Evolutionary conservation across 2,329 filamentous ascomycete genomes (phyloP), one percentile per base, ranked within the genome.

Genomic region (Claviceps sorghi): DNA sequence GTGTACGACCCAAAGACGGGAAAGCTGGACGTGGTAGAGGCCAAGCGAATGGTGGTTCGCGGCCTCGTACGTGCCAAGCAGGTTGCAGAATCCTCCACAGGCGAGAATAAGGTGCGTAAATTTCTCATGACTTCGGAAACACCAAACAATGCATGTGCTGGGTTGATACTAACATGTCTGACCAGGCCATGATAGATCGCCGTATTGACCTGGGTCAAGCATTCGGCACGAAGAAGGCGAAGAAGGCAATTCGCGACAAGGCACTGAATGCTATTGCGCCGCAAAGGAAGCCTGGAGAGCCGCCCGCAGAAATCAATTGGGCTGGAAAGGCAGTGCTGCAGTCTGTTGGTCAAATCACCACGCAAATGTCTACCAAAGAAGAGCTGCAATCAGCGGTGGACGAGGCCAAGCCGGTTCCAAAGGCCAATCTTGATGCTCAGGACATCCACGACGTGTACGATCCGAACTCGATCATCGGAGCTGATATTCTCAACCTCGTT

Each of bases 191-290:
- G 61, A 70, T 76, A 60, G 78, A 83, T 30, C 77, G 78, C 62
- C 79, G 79, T 59, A 83, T 81, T 59, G 79, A 83, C 2, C 79
- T 94, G 13, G 86, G 85, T 42, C 77, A 86, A 60, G 81, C 84
- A 34, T 94, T 94, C 61, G 88, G 88, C 65, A 91, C 86, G 29
- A 89, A 87, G 72, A 91, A 90, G 69, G 84, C 87, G 22, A 85
- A 83, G 73, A 91, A 90, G 69, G 84, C 80, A 1, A 80, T 93
- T 58, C 74, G 76, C 30, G 78, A 82, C 52, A 74, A 78, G 57
- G 80, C 81, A 2, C 76, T 86, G 60, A 89, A 90, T 62, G 84
- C 84, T 19, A 88, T 91, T 58, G 69, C 68, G 43, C 67, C 72
- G 43, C 64, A 65, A 61, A 68, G 64, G 56, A 64, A 59, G 52